Evolutionary conservation across 2,329 filamentous ascomycete species (phyloP), one percentile per base, ranked within the genome.

Genomic region (Xylariaceae sp.): DNA sequence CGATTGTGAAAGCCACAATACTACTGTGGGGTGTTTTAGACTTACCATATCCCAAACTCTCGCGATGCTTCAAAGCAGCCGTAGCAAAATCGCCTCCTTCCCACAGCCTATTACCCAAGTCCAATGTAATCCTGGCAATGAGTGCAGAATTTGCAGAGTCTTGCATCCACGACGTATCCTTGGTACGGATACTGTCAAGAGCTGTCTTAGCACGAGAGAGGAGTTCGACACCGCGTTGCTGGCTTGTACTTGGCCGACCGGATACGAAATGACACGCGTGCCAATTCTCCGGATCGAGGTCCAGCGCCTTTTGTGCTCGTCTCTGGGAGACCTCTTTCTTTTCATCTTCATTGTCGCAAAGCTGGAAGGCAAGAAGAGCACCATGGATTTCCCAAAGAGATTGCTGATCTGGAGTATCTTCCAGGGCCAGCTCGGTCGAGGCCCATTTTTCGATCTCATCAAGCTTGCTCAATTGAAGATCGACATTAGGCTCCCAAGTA

Each of bases 361-460:
- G 49, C 27, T 65, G 62, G 49, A 62, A 64, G 2, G 50, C 55
- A 17, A 62, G 55, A 33, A 66, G 55, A 6, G 62, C 60, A 14
- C 61, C 59, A 32, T 64, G 62, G 10, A 62, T 64, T 38, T 66
- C 62, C 63, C 63, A 66, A 10, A 56, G 58, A 6, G 62, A 64
- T 32, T 62, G 41, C 5, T 53, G 42, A 15, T 51, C 39, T 6
- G 54, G 51, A 3, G 57, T 60, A 14, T 60, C 53, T 11, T 59
- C 54, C 11, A 47, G 31, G 12, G 49, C 18, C 6, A 66, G 51
- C 19, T 51, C 52, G 33, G 44, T 27, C 6, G 44, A 53, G 7
- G 58, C 60, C 62, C 62, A 66, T 2, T 47, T 39, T 39, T 66
- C 63, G 15, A 66, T 61, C 45, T 52, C 51, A 1, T 54, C 47